Conservation (phyloP, 106 monocot species). For the Ottelia alismoides region DNA sequence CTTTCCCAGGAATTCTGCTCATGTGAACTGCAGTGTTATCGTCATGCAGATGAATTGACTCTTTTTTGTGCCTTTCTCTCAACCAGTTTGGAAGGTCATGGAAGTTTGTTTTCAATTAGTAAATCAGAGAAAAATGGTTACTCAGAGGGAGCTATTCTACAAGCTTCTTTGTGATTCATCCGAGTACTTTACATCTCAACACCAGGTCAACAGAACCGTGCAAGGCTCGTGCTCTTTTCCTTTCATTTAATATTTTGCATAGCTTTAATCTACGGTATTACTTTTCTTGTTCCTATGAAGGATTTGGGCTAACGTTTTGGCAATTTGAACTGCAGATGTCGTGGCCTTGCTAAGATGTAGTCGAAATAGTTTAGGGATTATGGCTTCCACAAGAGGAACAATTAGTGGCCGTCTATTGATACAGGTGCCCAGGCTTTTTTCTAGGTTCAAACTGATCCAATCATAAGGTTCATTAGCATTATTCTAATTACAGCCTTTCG, state of each 20-base stretch:
- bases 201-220: conserved; percentile 49
- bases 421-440: conserved; percentile 24
- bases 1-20: neutral
- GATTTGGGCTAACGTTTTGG: neutral
- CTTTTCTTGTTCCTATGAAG: no score
- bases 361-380: conserved; percentile 78
- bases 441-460: no score
- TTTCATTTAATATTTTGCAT: no score
- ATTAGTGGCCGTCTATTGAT: conserved; percentile 59
- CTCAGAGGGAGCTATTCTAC: conserved; percentile 91
- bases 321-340: conserved; percentile 39
- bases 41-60: neutral
- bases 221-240: no score
- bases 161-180: conserved; percentile 83
- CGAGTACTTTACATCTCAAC: conserved; percentile 62
- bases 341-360: conserved; percentile 74
- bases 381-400: conserved; percentile 85
- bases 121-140: conserved; percentile 54
- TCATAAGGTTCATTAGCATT: no score
- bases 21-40: neutral
- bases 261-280: no score
- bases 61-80: neutral
- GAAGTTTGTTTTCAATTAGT: conserved; percentile 55
- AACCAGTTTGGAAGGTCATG: conserved; percentile 91
- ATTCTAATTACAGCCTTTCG: no score